Conservation (phyloP, 306 rosid genomes). For the Quercus glauca region DNA sequence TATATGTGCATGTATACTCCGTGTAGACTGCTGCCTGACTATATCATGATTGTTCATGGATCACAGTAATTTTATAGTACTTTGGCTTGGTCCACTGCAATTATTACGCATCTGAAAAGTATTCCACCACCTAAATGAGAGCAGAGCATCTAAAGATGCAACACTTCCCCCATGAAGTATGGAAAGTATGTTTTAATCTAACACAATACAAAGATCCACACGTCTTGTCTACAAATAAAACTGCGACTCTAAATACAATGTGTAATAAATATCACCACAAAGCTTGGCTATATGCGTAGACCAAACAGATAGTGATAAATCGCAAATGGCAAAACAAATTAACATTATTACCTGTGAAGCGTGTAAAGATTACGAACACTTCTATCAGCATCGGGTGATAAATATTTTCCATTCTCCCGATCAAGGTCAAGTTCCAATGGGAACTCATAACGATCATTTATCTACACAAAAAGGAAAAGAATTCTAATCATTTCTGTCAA, state of each 20-base stretch:
- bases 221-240: background rate
- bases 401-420: constrained; percentile 81
- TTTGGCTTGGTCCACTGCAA: no score
- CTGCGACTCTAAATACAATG: background rate
- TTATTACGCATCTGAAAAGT: background rate
- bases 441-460: constrained; percentile 96
- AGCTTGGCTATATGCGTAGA: constrained; percentile 8
- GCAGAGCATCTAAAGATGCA: background rate
- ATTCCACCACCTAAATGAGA: background rate
- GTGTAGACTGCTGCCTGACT: background rate
- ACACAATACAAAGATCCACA: background rate
- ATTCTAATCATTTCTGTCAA: background rate
- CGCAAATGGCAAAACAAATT: constrained; percentile 3
- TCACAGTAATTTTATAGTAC: no score
- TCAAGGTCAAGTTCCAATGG: constrained; percentile 98
- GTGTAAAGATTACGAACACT: constrained; percentile 91
- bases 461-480: constrained; percentile 42
- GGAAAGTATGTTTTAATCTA: background rate
- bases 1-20: background rate
- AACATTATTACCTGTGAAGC: constrained; percentile 76
- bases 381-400: constrained; percentile 95
- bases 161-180: background rate
- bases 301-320: background rate
- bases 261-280: constrained; percentile 14
- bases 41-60: background rate